phyloP scores from a whole-genome alignment of 2,329 filamentous ascomycete genomes.

The Aspergillus proliferans region DNA sequence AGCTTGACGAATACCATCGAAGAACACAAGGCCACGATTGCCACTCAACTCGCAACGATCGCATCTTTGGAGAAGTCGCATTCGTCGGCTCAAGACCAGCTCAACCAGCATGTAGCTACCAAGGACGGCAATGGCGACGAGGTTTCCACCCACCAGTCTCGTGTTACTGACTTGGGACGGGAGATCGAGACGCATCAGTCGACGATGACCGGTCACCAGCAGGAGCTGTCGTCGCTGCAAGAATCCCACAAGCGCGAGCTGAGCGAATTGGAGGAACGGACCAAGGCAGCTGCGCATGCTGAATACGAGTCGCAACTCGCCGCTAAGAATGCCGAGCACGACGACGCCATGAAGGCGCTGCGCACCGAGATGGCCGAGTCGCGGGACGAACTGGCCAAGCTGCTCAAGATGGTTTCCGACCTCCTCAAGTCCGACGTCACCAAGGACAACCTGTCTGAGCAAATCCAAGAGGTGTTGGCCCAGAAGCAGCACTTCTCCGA shows the following conservation, averaged over 20 bases:
- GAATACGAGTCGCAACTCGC: slow-evolving; percentile 31
- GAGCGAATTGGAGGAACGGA: slow-evolving; percentile 32
- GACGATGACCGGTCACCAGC: slow-evolving; percentile 49
- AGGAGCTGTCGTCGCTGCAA: slow-evolving; percentile 48
- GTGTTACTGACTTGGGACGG: slow-evolving; percentile 51
- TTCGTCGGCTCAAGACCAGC: slow-evolving; percentile 56
- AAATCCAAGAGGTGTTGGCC: slow-evolving; percentile 50
- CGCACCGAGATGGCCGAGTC: slow-evolving; percentile 59
- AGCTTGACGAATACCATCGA: slow-evolving; percentile 69
- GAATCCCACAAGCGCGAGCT: slow-evolving; percentile 46
- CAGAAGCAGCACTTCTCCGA: slow-evolving; percentile 39
- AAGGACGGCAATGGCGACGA: slow-evolving; percentile 52
- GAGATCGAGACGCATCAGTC: slow-evolving; percentile 53
- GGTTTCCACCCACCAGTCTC: slow-evolving; percentile 34
- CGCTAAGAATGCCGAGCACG: slow-evolving; percentile 55
- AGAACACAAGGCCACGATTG: slow-evolving; percentile 70
- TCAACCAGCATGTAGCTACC: slow-evolving; percentile 59
- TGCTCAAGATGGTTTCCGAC: slow-evolving; percentile 54
- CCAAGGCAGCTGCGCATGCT: slow-evolving; percentile 30
- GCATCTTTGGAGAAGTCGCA: slow-evolving; percentile 69
- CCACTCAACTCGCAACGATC: slow-evolving; percentile 62
- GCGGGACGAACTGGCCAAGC: slow-evolving; percentile 59
- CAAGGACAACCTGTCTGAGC: slow-evolving; percentile 55
- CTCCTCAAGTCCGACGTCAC: slow-evolving; percentile 44
- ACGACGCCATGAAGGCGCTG: slow-evolving; percentile 52